Percentiles rank a stretch among this genome's conserved stretches.
These are phyloP conservation scores for Sarocladiaceae sp. DNA, from an alignment of 2,329 filamentous ascomycete genomes.

Conservation along the genomic window DNA sequence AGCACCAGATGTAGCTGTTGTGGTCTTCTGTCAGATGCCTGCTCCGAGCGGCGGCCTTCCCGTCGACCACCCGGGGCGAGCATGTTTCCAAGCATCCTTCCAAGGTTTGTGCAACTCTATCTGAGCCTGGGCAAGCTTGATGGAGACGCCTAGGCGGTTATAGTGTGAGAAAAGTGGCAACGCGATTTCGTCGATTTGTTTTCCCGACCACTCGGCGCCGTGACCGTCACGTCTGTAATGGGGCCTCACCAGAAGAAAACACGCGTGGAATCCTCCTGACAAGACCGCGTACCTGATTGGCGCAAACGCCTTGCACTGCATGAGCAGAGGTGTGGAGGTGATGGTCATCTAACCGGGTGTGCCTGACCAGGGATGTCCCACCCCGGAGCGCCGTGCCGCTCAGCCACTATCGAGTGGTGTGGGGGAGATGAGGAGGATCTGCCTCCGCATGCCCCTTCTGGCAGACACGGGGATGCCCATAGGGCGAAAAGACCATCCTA, in stretches of 20 bases:
- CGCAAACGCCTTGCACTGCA: neutral
- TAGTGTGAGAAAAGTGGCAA: constrained; percentile 1
- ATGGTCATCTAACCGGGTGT: constrained; percentile 5
- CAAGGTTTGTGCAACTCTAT: neutral
- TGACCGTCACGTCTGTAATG: neutral
- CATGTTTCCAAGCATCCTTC: neutral
- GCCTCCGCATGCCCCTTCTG: neutral
- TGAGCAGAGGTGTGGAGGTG: neutral
- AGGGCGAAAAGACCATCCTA: neutral
- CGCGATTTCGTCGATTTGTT: neutral
- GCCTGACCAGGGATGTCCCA: constrained; percentile 3
- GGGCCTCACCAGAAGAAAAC: neutral
- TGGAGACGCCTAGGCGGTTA: constrained; percentile 1
- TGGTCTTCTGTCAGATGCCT: no score
- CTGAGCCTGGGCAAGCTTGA: neutral
- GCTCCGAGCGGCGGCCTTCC: neutral
- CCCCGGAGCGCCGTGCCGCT: constrained; percentile 8
- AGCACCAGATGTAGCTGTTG: neutral
- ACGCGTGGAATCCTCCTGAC: constrained; percentile 1
- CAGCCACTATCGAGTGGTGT: neutral
- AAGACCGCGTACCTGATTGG: neutral
- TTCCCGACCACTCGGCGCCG: constrained; percentile 6
- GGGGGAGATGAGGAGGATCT: neutral
- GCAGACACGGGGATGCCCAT: neutral
- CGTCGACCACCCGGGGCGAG: neutral